These are phyloP conservation scores for Populus hybrid DNA, from an alignment of 441 rosid genomes.

Conservation along the genomic window DNA sequence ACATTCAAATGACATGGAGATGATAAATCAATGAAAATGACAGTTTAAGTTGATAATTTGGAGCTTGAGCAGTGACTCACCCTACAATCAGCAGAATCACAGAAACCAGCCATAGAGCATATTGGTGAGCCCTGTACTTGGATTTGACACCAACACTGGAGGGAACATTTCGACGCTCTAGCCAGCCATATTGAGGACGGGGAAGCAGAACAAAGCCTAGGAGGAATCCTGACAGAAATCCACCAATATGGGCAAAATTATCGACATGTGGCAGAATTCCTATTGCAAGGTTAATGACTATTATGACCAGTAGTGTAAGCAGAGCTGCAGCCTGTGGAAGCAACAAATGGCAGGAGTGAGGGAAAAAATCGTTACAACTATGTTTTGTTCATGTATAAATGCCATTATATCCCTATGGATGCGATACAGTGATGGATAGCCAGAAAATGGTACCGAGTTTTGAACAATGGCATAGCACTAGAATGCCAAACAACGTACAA, in stretches of 20 bases:
- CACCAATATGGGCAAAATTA: slow-evolving; percentile 88
- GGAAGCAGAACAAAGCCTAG: slow-evolving; percentile 67
- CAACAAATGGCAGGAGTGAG: slow-evolving; percentile 2
- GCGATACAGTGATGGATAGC: neutral
- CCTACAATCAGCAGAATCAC: slow-evolving; percentile 46
- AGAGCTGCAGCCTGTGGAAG: slow-evolving; percentile 52
- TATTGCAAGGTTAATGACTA: slow-evolving; percentile 61
- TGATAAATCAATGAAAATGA: neutral
- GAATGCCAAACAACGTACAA: neutral
- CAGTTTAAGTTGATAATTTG: slow-evolving; percentile 1
- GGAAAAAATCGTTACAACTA: neutral
- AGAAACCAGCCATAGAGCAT: slow-evolving; percentile 45
- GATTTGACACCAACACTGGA: slow-evolving; percentile 41
- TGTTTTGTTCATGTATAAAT: neutral
- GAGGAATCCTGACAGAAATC: slow-evolving; percentile 68
- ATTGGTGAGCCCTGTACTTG: slow-evolving; percentile 63
- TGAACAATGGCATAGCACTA: neutral
- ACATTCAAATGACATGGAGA: neutral
- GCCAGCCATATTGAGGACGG: slow-evolving; percentile 69
- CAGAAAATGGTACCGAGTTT: neutral
- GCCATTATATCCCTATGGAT: neutral
- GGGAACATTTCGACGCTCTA: slow-evolving; percentile 32
- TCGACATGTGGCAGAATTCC: slow-evolving; percentile 87
- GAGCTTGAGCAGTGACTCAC: slow-evolving; percentile 37
- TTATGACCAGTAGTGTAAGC: slow-evolving; percentile 55